These are phyloP conservation scores for Vanrija humicola DNA, from an alignment of 1,284 basidiomycete species.

Conservation along the genomic window DNA sequence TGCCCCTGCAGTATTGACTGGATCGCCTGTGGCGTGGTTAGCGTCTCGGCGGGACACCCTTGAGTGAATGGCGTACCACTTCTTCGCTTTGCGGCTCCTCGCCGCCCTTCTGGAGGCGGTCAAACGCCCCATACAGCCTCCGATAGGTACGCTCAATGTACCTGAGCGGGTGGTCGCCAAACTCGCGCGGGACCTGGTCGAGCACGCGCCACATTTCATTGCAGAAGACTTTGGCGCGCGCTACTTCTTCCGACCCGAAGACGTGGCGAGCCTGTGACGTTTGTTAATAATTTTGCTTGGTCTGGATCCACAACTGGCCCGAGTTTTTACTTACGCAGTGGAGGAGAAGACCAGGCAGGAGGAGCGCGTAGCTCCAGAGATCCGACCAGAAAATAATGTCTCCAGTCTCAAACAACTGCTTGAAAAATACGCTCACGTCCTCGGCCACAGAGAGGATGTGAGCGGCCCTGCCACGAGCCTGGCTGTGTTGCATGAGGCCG, in stretches of 20 bases:
- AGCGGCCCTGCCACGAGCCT: neutral
- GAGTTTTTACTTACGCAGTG: constrained; percentile 1
- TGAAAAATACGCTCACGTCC: constrained; percentile 6
- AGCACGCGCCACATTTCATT: neutral
- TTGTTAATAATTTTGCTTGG: neutral
- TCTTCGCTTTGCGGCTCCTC: neutral
- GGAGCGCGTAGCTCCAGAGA: neutral
- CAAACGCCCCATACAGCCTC: neutral
- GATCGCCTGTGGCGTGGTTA: too few species aligned
- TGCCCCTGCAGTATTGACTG: too few species aligned
- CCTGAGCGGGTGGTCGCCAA: neutral
- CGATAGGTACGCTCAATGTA: constrained; percentile 6
- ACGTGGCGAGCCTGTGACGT: neutral
- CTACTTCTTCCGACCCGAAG: neutral
- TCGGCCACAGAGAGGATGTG: constrained; percentile 4
- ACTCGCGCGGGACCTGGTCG: neutral
- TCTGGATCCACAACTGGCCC: too few species aligned
- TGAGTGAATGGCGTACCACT: neutral
- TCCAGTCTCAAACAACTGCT: neutral
- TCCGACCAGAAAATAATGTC: constrained; percentile 11
- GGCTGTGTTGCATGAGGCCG: constrained; percentile 1
- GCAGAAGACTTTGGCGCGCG: neutral
- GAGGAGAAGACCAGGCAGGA: constrained; percentile 4
- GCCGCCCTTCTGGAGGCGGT: neutral
- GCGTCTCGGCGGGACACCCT: too few species aligned